Percentiles rank a stretch among this genome's conserved stretches.
These are phyloP conservation scores for Eucalyptus coolabah DNA, from an alignment of 345 rosid species.

Conservation along the genomic window DNA sequence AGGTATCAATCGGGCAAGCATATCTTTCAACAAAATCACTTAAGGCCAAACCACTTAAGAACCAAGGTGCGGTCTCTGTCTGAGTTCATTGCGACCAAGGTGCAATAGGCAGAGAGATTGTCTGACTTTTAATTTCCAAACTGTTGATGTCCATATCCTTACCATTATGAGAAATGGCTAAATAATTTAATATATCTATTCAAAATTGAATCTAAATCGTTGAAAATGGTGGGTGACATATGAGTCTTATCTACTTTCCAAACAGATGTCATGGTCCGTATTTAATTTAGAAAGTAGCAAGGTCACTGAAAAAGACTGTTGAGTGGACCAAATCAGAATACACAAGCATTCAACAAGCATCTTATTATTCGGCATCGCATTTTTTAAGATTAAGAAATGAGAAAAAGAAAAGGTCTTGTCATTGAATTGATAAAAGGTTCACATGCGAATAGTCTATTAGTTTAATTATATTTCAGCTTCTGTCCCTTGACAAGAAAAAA, in stretches of 20 bases:
- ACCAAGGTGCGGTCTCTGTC: too few relatives aligned
- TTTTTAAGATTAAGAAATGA: neutral
- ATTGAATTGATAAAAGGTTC: too few relatives aligned
- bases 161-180: neutral
- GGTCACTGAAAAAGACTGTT: neutral
- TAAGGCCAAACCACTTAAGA: too few relatives aligned
- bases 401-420: too few relatives aligned
- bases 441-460: too few relatives aligned
- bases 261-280: neutral
- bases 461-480: too few relatives aligned
- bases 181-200: neutral
- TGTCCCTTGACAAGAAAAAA: too few relatives aligned
- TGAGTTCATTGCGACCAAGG: neutral
- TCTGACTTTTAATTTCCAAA: neutral
- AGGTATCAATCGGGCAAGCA: too few relatives aligned
- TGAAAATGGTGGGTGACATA: neutral
- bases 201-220: neutral
- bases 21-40: too few relatives aligned
- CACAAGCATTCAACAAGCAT: neutral
- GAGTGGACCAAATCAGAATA: neutral
- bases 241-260: neutral
- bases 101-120: neutral
- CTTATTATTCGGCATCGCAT: neutral
- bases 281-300: neutral
- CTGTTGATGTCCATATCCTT: neutral